phyloP scores from a whole-genome alignment of 2,329 filamentous ascomycete species.

The Verticillium isaacii region DNA sequence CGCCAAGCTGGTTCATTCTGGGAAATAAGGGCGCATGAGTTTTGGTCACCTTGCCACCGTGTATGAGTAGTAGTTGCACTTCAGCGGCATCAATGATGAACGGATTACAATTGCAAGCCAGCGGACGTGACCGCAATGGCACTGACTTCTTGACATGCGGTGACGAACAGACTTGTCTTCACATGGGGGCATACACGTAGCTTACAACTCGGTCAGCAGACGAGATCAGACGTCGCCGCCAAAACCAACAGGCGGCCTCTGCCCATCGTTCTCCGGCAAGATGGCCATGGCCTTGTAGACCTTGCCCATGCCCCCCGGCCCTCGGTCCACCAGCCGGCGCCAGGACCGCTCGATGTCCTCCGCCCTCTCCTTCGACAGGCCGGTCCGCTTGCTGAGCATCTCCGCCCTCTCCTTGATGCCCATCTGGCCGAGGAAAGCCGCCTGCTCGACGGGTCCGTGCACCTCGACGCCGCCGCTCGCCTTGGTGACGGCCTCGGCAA shows the following conservation, averaged over 20 bases:
- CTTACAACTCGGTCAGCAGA: not conserved
- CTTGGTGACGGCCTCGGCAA: conserved; percentile 75
- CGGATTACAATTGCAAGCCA: not conserved
- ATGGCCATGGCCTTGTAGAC: conserved; percentile 93
- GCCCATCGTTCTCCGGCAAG: conserved; percentile 71
- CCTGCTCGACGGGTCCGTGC: conserved; percentile 87
- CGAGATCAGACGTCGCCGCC: conserved; percentile 60
- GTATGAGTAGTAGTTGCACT: conserved; percentile 11
- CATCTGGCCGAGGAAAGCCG: conserved; percentile 71
- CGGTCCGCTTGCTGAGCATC: conserved; percentile 51
- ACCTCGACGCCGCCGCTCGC: conserved; percentile 81
- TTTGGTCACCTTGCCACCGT: conserved; percentile 1
- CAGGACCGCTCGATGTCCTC: conserved; percentile 68
- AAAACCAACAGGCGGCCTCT: conserved; percentile 81
- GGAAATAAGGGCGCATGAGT: conserved; percentile 26
- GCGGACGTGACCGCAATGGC: not conserved
- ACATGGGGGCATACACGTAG: not conserved
- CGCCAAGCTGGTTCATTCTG: conserved; percentile 46
- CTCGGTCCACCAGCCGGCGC: conserved; percentile 77
- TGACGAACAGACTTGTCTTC: not conserved
- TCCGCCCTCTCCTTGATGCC: conserved; percentile 76
- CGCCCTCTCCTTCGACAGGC: conserved; percentile 38
- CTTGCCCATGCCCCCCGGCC: conserved; percentile 84
- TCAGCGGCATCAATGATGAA: not conserved
- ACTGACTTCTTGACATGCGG: not conserved